Evolutionary conservation across 2,329 filamentous ascomycete species (phyloP).

Genomic region (Fusarium sp.): DNA sequence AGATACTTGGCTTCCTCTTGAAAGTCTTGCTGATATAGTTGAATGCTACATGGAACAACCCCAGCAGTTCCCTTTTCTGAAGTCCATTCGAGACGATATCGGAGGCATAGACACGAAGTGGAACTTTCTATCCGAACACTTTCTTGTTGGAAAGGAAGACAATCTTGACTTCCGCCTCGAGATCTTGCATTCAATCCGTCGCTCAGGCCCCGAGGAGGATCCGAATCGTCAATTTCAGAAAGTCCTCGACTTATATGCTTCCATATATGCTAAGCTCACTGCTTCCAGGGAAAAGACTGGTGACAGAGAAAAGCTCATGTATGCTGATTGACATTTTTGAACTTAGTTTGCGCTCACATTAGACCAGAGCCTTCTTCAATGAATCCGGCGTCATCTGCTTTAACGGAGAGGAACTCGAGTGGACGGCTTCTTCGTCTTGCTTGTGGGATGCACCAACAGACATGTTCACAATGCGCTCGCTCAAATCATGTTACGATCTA

Average conservation of each 20-base stretch:
- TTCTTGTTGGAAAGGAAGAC: background rate
- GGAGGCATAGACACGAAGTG: background rate
- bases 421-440: background rate
- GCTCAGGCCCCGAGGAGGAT: background rate
- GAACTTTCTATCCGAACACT: background rate
- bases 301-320: background rate
- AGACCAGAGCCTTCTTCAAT: background rate
- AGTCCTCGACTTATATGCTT: background rate
- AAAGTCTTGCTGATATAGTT: background rate
- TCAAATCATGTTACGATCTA: background rate
- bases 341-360: background rate
- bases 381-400: background rate
- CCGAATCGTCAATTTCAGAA: background rate
- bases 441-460: background rate
- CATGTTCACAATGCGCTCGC: background rate
- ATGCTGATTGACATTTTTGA: accelerated
- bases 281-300: accelerated
- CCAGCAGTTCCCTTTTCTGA: background rate
- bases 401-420: background rate
- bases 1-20: background rate
- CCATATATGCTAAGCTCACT: background rate
- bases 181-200: background rate
- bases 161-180: background rate
- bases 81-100: background rate
- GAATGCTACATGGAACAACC: background rate